Evolutionary conservation across 371 early-diverging fungal species (phyloP), one percentile per base, ranked within the genome.

Genomic region (Mucor indicus): DNA sequence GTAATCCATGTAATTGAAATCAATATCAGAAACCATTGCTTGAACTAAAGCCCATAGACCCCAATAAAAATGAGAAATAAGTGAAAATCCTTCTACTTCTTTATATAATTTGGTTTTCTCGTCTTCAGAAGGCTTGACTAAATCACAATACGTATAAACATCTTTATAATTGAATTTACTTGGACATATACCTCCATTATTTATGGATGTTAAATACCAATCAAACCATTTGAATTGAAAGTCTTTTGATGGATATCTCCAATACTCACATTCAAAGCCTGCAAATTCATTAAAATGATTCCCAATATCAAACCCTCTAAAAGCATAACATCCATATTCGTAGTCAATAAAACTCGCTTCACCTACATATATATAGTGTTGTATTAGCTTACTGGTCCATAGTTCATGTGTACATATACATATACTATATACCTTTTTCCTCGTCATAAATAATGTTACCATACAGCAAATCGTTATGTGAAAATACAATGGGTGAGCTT

Each of bases 271-370:
- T 44, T 95, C 95, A 57, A 95, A 95, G 4, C 95, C 92, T 20
- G 91, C 92, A 62, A 80, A 91, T 52, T 97, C 98, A 66, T 89
- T 87, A 57, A 95, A 97, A 57, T 95, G 95, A 60, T 97, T 97
- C 35, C 86, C 95, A 53, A 97, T 92, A 60, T 97, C 98, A 56
- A 93, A 96, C 1, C 86, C 95, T 22, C 93, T 79, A 57, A 80
- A 89, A 23, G 82, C 85, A 63, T 87, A 86, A 13, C 79, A 80
- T 1, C 91, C 95, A 60, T 97, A 97, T 52, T 97, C 98, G 59
- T 92, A 95, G 68, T 97, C 98, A 50, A 96, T 96, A 59, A 97
- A 95, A 27, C 66, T 62, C 3, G 84, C 83, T 20, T 67, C 55
- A 17, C n/a, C n/a, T n/a, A n/a, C n/a, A n/a, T n/a, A n/a, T n/a